These are phyloP conservation scores for Ustilaginoidea virens DNA, from an alignment of 2,329 filamentous ascomycete genomes.

Conservation along the genomic window DNA sequence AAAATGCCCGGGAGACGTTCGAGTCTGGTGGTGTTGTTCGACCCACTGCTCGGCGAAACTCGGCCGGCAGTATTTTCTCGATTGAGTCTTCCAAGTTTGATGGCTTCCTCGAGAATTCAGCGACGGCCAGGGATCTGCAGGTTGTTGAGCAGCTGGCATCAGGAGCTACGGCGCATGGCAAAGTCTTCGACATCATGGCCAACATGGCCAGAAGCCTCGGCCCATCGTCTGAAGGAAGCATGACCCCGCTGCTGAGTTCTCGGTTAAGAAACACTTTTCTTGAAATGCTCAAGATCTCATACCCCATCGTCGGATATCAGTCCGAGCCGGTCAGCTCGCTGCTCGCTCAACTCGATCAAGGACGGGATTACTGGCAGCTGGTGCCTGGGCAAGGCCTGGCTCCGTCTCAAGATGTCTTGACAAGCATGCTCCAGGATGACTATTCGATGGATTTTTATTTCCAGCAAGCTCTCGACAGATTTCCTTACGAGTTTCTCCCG, in stretches of 20 bases:
- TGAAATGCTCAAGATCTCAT: constrained; percentile 53
- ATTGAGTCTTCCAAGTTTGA: constrained; percentile 46
- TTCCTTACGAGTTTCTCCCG: constrained; percentile 72
- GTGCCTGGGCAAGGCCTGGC: constrained; percentile 20
- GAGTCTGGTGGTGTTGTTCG: constrained; percentile 28
- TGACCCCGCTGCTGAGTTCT: constrained; percentile 41
- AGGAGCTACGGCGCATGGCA: constrained; percentile 31
- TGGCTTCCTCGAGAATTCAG: constrained; percentile 35
- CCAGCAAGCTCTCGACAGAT: constrained; percentile 56
- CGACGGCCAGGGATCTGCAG: constrained; percentile 34
- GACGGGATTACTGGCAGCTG: constrained; percentile 37
- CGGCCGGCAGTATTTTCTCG: constrained; percentile 45
- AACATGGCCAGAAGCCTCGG: constrained; percentile 34
- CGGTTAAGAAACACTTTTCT: constrained; percentile 50
- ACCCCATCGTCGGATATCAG: constrained; percentile 55
- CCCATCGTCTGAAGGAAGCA: constrained; percentile 27
- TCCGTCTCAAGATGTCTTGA: constrained; percentile 17
- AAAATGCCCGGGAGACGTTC: constrained; percentile 42
- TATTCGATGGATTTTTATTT: constrained; percentile 44
- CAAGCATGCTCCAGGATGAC: constrained; percentile 20
- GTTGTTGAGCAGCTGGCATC: constrained; percentile 34
- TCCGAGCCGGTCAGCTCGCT: constrained; percentile 53
- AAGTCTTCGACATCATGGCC: constrained; percentile 37
- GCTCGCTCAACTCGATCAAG: constrained; percentile 45
- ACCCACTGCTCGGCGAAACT: constrained; percentile 35